phyloP scores from a whole-genome alignment of 2,329 filamentous ascomycete species.

The Arthrobotrys megalospora region DNA sequence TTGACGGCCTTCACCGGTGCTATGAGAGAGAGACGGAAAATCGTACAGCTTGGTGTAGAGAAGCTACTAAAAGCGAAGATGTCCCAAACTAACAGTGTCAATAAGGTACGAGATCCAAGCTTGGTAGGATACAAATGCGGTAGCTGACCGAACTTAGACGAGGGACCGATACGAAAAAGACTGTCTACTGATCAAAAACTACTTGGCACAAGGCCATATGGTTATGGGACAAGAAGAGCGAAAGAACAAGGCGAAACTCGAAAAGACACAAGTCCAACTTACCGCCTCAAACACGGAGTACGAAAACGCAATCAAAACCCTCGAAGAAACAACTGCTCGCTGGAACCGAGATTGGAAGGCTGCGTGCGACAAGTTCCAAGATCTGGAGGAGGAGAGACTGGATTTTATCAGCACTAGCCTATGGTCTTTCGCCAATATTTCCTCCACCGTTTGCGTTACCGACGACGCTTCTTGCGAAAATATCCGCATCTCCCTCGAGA shows the following conservation, averaged over 20 bases:
- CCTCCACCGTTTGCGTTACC: slow-evolving; percentile 96
- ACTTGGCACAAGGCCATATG: slow-evolving; percentile 98
- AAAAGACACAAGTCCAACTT: slow-evolving; percentile 97
- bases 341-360: slow-evolving; percentile 99
- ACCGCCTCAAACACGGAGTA: slow-evolving; percentile 93
- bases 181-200: slow-evolving; percentile 97
- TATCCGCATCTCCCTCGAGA: slow-evolving; percentile 90
- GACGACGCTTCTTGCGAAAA: slow-evolving; percentile 98
- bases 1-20: slow-evolving; percentile 90
- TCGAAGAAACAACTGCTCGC: slow-evolving; percentile 93
- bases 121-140: not conserved
- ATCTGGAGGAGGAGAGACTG: slow-evolving; percentile 94
- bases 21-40: slow-evolving; percentile 97
- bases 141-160: slow-evolving; percentile 72
- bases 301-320: slow-evolving; percentile 88
- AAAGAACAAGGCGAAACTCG: slow-evolving; percentile 98
- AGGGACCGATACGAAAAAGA: slow-evolving; percentile 97
- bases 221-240: slow-evolving; percentile 99
- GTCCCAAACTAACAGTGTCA: slow-evolving; percentile 89
- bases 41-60: slow-evolving; percentile 93
- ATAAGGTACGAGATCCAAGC: slow-evolving; percentile 77
- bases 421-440: slow-evolving; percentile 97
- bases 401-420: slow-evolving; percentile 98
- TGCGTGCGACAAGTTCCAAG: slow-evolving; percentile 97
- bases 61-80: slow-evolving; percentile 93